phyloP scores from a whole-genome alignment of 2,329 filamentous ascomycete genomes.

The Macrophomina pseudophaseolina region DNA sequence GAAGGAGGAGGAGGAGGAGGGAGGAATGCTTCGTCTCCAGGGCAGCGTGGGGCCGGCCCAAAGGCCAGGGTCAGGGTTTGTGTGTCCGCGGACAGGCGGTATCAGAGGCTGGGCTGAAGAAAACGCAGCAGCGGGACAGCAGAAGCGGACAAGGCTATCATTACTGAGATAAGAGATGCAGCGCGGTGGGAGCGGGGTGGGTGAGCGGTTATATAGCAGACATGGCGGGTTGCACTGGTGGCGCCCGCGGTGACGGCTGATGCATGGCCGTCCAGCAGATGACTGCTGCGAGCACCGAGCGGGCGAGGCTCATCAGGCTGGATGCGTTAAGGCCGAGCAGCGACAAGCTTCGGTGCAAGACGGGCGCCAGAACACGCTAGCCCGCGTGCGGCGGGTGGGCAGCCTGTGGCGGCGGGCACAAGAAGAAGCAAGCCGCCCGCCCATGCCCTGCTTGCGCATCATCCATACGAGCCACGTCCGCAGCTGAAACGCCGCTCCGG shows the following conservation, averaged over 20 bases:
- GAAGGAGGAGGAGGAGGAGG: too few species aligned
- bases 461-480: background rate
- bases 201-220: background rate
- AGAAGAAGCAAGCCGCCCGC: slow-evolving; percentile 2
- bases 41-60: too few species aligned
- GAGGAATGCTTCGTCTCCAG: background rate
- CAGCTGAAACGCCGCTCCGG: background rate
- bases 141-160: too few species aligned
- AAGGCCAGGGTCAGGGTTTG: slow-evolving; percentile 8
- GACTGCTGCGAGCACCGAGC: background rate
- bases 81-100: background rate
- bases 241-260: background rate
- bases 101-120: background rate
- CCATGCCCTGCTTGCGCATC: slow-evolving; percentile 18
- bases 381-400: background rate
- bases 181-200: background rate
- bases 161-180: background rate
- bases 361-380: background rate
- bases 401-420: background rate
- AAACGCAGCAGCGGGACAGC: background rate
- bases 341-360: slow-evolving; percentile 15
- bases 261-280: background rate
- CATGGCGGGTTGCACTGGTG: background rate
- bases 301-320: background rate
- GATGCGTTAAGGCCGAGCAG: slow-evolving; percentile 3